Percentiles rank a stretch among this genome's conserved stretches.
phyloP scores from a whole-genome alignment of 352 stramenopile species.

The Phytophthora pinifolia region DNA sequence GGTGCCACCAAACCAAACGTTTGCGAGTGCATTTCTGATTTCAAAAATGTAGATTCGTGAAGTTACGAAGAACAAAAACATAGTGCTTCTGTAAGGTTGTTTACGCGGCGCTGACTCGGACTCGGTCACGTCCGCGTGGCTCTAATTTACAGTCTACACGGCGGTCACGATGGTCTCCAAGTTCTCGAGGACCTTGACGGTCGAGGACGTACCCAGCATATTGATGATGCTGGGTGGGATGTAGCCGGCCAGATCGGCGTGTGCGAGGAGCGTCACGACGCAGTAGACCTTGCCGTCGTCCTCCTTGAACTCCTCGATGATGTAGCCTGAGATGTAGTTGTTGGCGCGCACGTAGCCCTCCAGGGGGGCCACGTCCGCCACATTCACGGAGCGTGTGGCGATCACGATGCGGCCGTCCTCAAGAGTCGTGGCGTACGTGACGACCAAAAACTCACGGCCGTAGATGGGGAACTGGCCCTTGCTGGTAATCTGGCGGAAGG shows the following conservation, averaged over 20 bases:
- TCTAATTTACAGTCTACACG: constrained; percentile 32
- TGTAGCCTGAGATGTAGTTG: constrained; percentile 77
- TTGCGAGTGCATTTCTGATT: neutral
- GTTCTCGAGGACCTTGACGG: constrained; percentile 76
- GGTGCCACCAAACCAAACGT: neutral
- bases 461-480: constrained; percentile 81
- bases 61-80: constrained; percentile 22
- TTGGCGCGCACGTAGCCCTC: constrained; percentile 67
- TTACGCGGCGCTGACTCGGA: neutral
- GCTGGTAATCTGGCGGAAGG: constrained; percentile 71
- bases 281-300: constrained; percentile 53
- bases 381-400: constrained; percentile 60
- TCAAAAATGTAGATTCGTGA: constrained; percentile 32
- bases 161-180: constrained; percentile 50
- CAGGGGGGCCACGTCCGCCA: constrained; percentile 44
- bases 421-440: constrained; percentile 58
- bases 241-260: constrained; percentile 77
- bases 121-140: neutral
- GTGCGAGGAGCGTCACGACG: constrained; percentile 72
- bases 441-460: constrained; percentile 70
- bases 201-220: constrained; percentile 85
- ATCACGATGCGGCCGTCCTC: constrained; percentile 61
- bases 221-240: constrained; percentile 81
- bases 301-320: constrained; percentile 64
- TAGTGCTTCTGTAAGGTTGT: constrained; percentile 10